These are phyloP conservation scores for Plasmodium sp. DNA, from an alignment of 169 alveolate genomes.

Conservation along the genomic window DNA sequence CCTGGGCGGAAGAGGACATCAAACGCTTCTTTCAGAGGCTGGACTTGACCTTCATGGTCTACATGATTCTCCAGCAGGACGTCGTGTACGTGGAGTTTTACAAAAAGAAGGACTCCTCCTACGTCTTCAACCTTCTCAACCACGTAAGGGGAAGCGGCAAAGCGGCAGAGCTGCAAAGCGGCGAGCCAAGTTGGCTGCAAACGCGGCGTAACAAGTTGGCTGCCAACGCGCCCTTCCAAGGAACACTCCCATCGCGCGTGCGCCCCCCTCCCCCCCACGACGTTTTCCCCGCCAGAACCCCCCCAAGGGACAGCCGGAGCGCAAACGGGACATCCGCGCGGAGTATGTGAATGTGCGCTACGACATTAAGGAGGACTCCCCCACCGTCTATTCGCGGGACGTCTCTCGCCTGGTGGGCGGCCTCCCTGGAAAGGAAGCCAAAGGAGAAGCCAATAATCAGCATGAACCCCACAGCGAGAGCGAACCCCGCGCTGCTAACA, in stretches of 20 bases:
- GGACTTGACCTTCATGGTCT: constrained; percentile 33
- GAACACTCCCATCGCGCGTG: not conserved
- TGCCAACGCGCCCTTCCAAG: not conserved
- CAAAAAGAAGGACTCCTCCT: constrained; percentile 40
- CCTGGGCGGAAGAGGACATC: constrained; percentile 4
- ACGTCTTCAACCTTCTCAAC: constrained; percentile 8
- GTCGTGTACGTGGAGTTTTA: constrained; percentile 35
- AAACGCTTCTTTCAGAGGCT: not conserved
- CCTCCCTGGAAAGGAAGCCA: not conserved
- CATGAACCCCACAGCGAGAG: not conserved
- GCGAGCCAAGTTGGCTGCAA: too few relatives aligned
- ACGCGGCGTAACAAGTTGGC: too few relatives aligned
- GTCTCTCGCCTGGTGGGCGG: not conserved
- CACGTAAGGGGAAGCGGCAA: constrained; percentile 8
- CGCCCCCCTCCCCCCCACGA: not conserved
- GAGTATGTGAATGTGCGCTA: constrained; percentile 38
- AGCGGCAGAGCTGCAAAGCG: too few relatives aligned
- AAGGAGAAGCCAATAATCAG: too few relatives aligned
- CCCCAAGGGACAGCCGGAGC: not conserved
- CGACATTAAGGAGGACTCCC: not conserved
- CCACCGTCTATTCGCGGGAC: not conserved
- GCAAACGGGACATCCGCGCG: not conserved
- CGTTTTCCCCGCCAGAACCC: not conserved
- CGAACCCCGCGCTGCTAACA: not conserved
- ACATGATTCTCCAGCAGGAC: constrained; percentile 14